Percentiles rank a stretch among this genome's conserved stretches.
Evolutionary conservation across 768 basidiomycete species (phyloP).

Genomic region (Zangia roseola): DNA sequence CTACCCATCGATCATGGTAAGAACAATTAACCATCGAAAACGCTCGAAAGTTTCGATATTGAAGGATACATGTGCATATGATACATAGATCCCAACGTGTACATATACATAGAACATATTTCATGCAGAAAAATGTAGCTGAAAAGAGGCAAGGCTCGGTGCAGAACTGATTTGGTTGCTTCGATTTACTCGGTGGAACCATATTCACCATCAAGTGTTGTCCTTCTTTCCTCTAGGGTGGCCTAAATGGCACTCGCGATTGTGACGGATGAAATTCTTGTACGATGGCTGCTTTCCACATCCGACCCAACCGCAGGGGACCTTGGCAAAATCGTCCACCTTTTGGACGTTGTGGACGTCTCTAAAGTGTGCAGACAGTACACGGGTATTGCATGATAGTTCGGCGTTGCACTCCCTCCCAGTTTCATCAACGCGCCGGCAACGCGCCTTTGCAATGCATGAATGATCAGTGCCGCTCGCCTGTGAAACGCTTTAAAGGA

Average conservation of each 20-base stretch:
- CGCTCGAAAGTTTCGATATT: too few species aligned
- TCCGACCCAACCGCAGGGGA: background rate
- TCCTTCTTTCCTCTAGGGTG: background rate
- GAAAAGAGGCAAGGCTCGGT: too few species aligned
- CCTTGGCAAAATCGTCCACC: rapidly evolving
- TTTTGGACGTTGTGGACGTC: background rate
- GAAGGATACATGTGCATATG: too few species aligned
- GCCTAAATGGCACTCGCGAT: background rate
- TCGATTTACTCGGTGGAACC: too few species aligned
- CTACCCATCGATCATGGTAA: too few species aligned
- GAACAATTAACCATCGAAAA: too few species aligned
- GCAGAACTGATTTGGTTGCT: background rate
- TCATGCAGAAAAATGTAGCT: too few species aligned
- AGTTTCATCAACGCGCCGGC: background rate
- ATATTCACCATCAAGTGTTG: background rate
- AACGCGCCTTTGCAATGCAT: background rate
- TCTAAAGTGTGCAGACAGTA: background rate
- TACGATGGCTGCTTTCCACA: rapidly evolving
- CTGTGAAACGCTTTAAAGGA: too few species aligned
- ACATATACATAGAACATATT: too few species aligned
- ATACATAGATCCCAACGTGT: too few species aligned
- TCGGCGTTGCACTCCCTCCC: too few species aligned
- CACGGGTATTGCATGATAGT: background rate
- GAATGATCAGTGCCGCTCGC: background rate
- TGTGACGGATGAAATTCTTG: conserved; percentile 9